A percentile compares a stretch with the other conserved stretches of the same genome.
Evolutionary conservation across 140 eudicot genomes (phyloP).

Genomic region (Erigeron philadelphicus): DNA sequence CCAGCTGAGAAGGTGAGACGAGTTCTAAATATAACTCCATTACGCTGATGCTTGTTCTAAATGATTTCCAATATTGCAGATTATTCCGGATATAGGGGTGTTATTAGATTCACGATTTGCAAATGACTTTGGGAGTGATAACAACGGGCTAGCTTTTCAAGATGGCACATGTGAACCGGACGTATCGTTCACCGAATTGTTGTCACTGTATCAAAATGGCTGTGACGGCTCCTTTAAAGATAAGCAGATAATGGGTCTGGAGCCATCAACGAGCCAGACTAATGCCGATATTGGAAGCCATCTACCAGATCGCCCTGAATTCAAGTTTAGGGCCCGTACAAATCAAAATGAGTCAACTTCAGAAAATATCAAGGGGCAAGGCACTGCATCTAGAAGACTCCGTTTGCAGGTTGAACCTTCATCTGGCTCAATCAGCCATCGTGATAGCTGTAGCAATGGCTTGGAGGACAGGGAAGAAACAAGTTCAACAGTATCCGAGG

Average conservation of each 20-base stretch:
- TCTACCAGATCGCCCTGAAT: slow-evolving; percentile 22
- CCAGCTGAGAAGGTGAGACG: slow-evolving; percentile 33
- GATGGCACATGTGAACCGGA: slow-evolving; percentile 65
- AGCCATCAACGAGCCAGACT: slow-evolving; percentile 25
- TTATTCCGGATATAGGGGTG: slow-evolving; percentile 31
- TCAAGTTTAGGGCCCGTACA: slow-evolving; percentile 44
- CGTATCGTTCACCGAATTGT: slow-evolving; percentile 46
- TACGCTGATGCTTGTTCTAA: neutral
- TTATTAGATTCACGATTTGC: slow-evolving; percentile 55
- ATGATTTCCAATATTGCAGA: slow-evolving; percentile 15
- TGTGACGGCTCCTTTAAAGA: slow-evolving; percentile 26
- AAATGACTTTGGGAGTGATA: slow-evolving; percentile 53
- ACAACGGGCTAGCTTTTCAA: slow-evolving; percentile 44
- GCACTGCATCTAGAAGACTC: slow-evolving; percentile 58
- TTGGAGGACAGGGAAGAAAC: slow-evolving; percentile 11
- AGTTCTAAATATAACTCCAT: neutral
- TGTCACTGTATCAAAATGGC: slow-evolving; percentile 34
- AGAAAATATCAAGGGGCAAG: slow-evolving; percentile 36
- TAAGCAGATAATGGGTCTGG: slow-evolving; percentile 16
- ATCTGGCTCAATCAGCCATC: slow-evolving; percentile 18
- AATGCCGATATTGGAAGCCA: slow-evolving; percentile 15
- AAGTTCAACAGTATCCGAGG: slow-evolving; percentile 33
- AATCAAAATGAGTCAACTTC: slow-evolving; percentile 24
- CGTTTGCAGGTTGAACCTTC: slow-evolving; percentile 27
- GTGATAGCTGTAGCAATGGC: neutral